These are phyloP conservation scores for Butyriboletus loyo DNA, from an alignment of 768 basidiomycete genomes.

Conservation along the genomic window DNA sequence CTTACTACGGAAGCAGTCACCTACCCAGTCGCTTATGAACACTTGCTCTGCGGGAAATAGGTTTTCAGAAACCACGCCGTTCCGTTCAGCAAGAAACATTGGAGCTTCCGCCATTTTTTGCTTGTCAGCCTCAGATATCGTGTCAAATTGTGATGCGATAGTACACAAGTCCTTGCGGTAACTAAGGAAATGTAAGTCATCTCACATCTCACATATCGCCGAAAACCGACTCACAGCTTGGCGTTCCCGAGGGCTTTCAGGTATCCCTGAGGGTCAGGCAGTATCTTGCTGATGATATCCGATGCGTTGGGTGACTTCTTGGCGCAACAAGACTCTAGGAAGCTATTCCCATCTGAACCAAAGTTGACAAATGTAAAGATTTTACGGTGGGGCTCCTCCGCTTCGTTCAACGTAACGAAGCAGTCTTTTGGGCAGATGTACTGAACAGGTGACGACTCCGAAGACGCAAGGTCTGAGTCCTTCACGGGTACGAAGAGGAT, in stretches of 20 bases:
- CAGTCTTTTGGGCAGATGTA: conserved; percentile 11
- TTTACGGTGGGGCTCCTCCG: conserved; percentile 3
- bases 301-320: conserved; percentile 13
- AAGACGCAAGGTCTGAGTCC: background rate
- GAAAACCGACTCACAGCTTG: background rate
- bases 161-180: conserved; percentile 13
- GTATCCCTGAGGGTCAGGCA: conserved; percentile 4
- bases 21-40: conserved; percentile 12
- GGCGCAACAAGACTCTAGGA: conserved; percentile 12
- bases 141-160: conserved; percentile 10
- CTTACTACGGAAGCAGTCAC: background rate
- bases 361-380: conserved; percentile 16
- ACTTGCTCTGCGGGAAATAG: conserved; percentile 10
- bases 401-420: conserved; percentile 4
- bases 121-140: conserved; percentile 7
- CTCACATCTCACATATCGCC: background rate
- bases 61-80: background rate
- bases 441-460: background rate
- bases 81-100: conserved; percentile 8
- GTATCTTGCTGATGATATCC: conserved; percentile 10
- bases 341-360: conserved; percentile 5
- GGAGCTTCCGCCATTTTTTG: conserved; percentile 1
- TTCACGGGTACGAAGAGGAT: conserved; percentile 14
- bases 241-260: background rate
- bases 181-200: conserved; percentile 3